Evolutionary conservation across 2,329 filamentous ascomycete genomes (phyloP).

Genomic region (Incumbomyces delicatus): DNA sequence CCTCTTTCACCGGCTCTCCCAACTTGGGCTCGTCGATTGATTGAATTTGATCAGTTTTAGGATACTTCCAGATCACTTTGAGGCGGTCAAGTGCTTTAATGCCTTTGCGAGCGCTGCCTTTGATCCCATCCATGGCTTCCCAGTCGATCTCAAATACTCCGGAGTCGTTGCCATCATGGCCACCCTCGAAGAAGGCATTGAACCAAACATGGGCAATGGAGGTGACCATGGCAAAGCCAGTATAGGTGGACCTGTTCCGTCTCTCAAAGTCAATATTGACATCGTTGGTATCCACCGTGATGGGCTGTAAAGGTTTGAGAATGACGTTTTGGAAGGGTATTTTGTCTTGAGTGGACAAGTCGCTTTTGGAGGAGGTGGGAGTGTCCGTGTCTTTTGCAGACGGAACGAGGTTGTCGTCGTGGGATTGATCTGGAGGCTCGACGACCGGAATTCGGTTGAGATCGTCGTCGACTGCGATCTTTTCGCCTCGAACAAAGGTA

Average conservation of each 20-base stretch:
- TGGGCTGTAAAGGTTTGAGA: slow-evolving; percentile 58
- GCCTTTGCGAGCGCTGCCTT: slow-evolving; percentile 75
- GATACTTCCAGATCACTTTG: slow-evolving; percentile 70
- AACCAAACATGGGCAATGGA: slow-evolving; percentile 95
- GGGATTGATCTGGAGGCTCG: slow-evolving; percentile 5
- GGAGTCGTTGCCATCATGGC: slow-evolving; percentile 51
- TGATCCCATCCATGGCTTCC: slow-evolving; percentile 85
- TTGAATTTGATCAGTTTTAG: slow-evolving; percentile 19
- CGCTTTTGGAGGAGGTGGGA: slow-evolving; percentile 14
- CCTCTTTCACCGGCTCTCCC: slow-evolving; percentile 61
- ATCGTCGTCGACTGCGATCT: slow-evolving; percentile 51
- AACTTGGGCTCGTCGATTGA: slow-evolving; percentile 53
- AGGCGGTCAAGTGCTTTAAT: slow-evolving; percentile 71
- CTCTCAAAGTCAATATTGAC: slow-evolving; percentile 85
- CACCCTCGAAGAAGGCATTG: slow-evolving; percentile 88
- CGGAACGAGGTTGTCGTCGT: slow-evolving; percentile 14
- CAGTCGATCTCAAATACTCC: slow-evolving; percentile 65
- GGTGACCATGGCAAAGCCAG: slow-evolving; percentile 78
- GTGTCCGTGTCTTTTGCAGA: slow-evolving; percentile 11
- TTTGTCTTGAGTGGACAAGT: slow-evolving; percentile 28
- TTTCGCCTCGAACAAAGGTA: slow-evolving; percentile 63
- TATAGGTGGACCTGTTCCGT: slow-evolving; percentile 65
- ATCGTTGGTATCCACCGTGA: slow-evolving; percentile 71
- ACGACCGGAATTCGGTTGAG: neutral
- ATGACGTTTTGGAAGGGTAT: slow-evolving; percentile 54